Conservation (phyloP, 306 rosid species). For the Acacia confusa region DNA sequence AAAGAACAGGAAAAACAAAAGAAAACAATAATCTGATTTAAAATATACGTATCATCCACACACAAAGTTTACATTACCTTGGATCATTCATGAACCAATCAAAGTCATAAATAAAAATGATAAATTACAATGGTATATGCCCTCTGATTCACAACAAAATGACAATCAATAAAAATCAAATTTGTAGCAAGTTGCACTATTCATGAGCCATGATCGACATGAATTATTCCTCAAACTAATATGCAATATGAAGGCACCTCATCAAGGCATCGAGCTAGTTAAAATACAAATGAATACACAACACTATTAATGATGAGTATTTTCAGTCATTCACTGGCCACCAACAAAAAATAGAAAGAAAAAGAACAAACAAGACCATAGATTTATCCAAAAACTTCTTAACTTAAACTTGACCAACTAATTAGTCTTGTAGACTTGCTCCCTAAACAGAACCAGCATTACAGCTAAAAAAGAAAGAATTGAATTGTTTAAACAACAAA, state of each 20-base stretch:
- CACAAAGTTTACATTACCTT: not conserved
- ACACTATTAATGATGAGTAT: not conserved
- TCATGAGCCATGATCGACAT: not conserved
- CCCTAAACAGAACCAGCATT: not conserved
- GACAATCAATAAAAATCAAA: not conserved
- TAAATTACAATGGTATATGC: not conserved
- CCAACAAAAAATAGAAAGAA: not conserved
- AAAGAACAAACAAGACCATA: not conserved
- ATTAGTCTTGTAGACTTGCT: not conserved
- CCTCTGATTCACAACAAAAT: not conserved
- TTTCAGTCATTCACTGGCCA: not conserved
- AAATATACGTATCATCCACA: not conserved
- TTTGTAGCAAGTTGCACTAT: not conserved
- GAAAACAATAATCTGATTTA: not conserved
- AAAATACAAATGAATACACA: not conserved
- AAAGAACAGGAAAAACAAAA: not conserved
- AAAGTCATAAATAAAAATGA: not conserved
- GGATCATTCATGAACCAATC: not conserved
- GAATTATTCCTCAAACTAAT: not conserved
- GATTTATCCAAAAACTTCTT: not conserved
- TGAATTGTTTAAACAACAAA: not conserved
- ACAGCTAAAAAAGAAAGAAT: not conserved
- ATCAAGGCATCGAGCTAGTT: not conserved
- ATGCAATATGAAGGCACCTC: not conserved
- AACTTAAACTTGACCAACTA: constrained; percentile 7